Evolutionary conservation across 768 basidiomycete genomes (phyloP), one percentile per base, ranked within the genome.

Genomic region (Chalciporus piperatus): DNA sequence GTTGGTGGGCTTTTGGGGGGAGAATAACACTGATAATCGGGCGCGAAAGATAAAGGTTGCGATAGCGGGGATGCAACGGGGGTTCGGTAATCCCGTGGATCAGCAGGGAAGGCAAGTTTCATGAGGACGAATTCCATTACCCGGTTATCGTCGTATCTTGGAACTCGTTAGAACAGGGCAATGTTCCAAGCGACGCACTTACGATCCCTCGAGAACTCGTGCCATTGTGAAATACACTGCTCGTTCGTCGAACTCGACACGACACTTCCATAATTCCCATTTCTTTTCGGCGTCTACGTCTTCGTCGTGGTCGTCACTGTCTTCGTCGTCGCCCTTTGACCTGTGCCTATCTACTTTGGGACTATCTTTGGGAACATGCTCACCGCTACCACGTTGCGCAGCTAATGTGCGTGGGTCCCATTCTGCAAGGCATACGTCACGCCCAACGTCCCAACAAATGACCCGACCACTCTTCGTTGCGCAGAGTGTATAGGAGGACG

Each of bases 261-360:
- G 70, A 57, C 87, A 88, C 59, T 89, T 89, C 87, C 86, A 88
- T 6, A 89, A 61, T 59, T 87, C 84, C 85, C 86, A 88, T 22
- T 70, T 69, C 44, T 70, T 68, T 41, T 76, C 72, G 3, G 47
- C 37, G 2, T 62, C 52, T 3, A 16, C 14, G 2, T 45, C 52
- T 8, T 45, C 45, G 19, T 47, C 52, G 16, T 20, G 52, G n/a
- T 8, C 23, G 7, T 22, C 51, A 3, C 51, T 51, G n/a, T 48
- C 55, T 3, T 49, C 39, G 13, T 68, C 62, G 4, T 58, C 55
- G 7, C 48, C 52, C 41, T 35, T 60, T n/a, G 28, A 22, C 19
- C 41, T 53, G 35, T 10, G 54, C 37, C 37, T 52, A 45, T 59
- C 52, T 8, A n/a, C 16, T 22, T 23, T 56, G 19, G 30, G 33